Evolutionary conservation across 1,284 basidiomycete species (phyloP).

Genomic region (Leccinum cinnamomeum): DNA sequence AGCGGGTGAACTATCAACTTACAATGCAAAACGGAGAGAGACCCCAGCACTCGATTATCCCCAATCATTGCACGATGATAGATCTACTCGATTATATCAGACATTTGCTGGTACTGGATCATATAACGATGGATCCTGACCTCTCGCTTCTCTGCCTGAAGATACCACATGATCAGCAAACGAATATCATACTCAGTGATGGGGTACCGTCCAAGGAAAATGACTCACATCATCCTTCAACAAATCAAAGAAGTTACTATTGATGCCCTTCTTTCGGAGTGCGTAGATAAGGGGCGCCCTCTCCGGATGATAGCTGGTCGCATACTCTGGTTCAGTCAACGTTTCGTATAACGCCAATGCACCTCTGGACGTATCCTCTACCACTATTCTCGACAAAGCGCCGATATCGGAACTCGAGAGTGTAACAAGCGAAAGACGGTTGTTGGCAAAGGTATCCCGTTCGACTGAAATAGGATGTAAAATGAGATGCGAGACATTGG

Average conservation of each 20-base stretch:
- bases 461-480: conserved; percentile 15
- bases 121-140: conserved; percentile 8
- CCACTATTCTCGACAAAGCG: conserved; percentile 10
- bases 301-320: conserved; percentile 19
- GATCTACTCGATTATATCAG: conserved; percentile 14
- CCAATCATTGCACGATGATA: conserved; percentile 29
- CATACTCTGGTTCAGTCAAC: conserved; percentile 28
- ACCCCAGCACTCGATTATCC: conserved; percentile 13
- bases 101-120: neutral
- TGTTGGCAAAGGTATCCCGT: conserved; percentile 30
- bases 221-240: conserved; percentile 22
- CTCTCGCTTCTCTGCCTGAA: conserved; percentile 22
- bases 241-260: conserved; percentile 28
- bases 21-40: conserved; percentile 30
- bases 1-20: conserved; percentile 1
- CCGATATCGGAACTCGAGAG: conserved; percentile 15
- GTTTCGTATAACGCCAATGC: conserved; percentile 25
- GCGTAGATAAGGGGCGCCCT: conserved; percentile 31
- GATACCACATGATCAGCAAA: neutral
- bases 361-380: conserved; percentile 20
- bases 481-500: neutral
- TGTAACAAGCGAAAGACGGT: conserved; percentile 30
- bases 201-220: neutral
- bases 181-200: neutral
- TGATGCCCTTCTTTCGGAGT: conserved; percentile 18